A percentile compares a stretch with the other conserved stretches of the same genome.
These are phyloP conservation scores for Grosmannia serpens DNA, from an alignment of 2,329 filamentous ascomycete species.

Conservation along the genomic window DNA sequence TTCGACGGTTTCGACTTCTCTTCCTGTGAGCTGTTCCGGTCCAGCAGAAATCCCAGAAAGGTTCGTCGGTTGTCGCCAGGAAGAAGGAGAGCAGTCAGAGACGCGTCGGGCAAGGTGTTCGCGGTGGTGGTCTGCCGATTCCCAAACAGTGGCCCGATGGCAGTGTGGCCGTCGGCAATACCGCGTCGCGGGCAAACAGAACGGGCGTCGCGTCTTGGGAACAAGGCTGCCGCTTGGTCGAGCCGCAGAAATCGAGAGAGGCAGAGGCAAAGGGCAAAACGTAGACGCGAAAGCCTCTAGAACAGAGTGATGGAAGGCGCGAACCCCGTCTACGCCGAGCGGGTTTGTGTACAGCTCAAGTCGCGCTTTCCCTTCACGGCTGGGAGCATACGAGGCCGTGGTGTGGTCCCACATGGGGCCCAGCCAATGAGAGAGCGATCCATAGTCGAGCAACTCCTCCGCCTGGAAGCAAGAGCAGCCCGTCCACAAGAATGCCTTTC, in stretches of 20 bases:
- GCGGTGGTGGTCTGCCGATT: neutral
- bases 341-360: slow-evolving; percentile 1
- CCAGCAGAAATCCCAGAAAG: neutral
- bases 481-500: neutral
- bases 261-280: neutral
- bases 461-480: neutral
- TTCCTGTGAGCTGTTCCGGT: neutral
- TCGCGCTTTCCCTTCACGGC: slow-evolving; percentile 6
- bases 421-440: neutral
- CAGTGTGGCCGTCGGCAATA: neutral
- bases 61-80: neutral
- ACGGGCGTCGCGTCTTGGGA: neutral
- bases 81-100: neutral
- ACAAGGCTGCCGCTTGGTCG: neutral
- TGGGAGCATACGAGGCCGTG: neutral
- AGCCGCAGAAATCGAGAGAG: neutral
- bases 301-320: neutral
- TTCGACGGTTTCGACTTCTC: neutral
- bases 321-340: neutral
- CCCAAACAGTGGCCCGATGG: neutral
- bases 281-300: neutral
- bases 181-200: neutral
- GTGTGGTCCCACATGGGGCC: neutral
- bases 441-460: neutral
- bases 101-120: neutral